A percentile compares a stretch with the other conserved stretches of the same genome.
These are phyloP conservation scores for Pythium insidiosum DNA, from an alignment of 352 stramenopile genomes.

Conservation along the genomic window DNA sequence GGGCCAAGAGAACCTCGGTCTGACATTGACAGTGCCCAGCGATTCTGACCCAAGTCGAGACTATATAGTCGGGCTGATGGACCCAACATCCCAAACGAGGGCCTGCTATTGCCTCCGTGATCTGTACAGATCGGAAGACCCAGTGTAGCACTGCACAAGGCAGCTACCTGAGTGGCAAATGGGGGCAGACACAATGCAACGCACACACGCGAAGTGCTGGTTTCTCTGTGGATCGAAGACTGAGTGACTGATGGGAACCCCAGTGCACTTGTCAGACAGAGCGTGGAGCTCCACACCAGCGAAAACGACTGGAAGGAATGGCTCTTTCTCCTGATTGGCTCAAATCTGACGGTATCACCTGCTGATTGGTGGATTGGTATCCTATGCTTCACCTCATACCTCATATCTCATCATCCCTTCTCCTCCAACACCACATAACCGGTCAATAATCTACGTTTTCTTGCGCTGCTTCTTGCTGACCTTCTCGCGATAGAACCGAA, in stretches of 20 bases:
- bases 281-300: not conserved
- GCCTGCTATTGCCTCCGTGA: conserved; percentile 18
- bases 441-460: conserved; percentile 13
- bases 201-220: not conserved
- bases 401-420: too few species aligned
- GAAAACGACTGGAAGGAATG: conserved; percentile 17
- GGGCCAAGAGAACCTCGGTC: conserved; percentile 21
- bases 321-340: conserved; percentile 4
- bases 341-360: too few species aligned
- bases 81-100: conserved; percentile 19
- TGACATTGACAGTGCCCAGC: conserved; percentile 25
- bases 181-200: conserved; percentile 6
- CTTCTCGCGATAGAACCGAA: conserved; percentile 25
- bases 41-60: conserved; percentile 11
- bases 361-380: too few species aligned
- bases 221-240: too few species aligned
- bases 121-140: conserved; percentile 21
- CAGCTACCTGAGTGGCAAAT: conserved; percentile 22
- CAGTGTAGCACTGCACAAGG: conserved; percentile 15
- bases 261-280: too few species aligned
- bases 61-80: conserved; percentile 25
- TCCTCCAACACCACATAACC: too few species aligned
- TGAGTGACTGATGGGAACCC: not conserved
- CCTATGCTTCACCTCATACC: too few species aligned
- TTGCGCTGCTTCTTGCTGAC: conserved; percentile 8